Base-by-base conservation (phyloP, 202 grass and related monocot genomes). In the Eragrostis tef region DNA sequence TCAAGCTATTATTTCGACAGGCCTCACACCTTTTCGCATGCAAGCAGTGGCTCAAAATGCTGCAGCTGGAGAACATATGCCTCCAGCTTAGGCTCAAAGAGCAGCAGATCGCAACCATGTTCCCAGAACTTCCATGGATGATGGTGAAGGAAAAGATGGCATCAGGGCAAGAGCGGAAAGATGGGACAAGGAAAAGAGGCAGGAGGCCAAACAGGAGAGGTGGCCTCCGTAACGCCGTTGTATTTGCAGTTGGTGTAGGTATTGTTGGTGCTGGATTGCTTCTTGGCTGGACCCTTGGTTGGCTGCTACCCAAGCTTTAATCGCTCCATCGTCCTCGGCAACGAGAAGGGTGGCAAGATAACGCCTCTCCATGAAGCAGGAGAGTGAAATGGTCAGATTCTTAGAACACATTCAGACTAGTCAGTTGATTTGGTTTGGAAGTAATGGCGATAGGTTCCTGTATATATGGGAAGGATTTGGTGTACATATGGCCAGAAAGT, bases 11-110 rank as follows among this genome's bases (percentile, higher is more conserved):
- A 20, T 90, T 97, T 69, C 88, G 89, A 16, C 91, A 97, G 80
- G 94, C 94, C 3, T 97, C 94, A 0, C 91, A 97, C 62, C 87
- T 97, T 15, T 94, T 97, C 41, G 94, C 91, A 0, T 94, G 34
- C 84, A 97, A 92, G 80, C 94, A 97, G 21, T 94, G 94, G 94
- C 63, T 97, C 49, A 91, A 89, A 84, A 87, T 97, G 78, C 66
- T 97, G 73, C 94, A 97, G 11, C 70, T 94, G 66, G 94, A 97
- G 62, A 97, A 91, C 70, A 77, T 97, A 27, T 94, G 94, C 80
- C 91, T 94, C 78, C 91, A 94, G 86, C 89, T 97, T 16, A 90
- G 76, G 85, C 58, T 87, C 14, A 90, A 88, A 57, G 89, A 97
- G 15, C 67, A 94, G 29, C 94, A 87, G 44, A 77, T 94, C 59